Evolutionary conservation across 148 eudicot species (phyloP).

Genomic region (Polygonum maritimum): DNA sequence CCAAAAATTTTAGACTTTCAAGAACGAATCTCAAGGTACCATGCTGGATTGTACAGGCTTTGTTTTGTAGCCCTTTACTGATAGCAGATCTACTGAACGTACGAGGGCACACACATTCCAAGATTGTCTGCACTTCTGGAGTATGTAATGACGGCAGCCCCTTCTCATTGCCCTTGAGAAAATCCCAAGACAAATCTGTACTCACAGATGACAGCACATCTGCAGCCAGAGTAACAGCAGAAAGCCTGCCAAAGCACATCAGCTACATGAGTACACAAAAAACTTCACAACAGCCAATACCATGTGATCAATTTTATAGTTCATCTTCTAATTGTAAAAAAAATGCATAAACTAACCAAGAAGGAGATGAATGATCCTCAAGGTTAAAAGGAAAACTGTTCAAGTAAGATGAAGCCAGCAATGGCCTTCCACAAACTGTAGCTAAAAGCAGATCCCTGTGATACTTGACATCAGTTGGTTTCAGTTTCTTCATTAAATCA

Average conservation of each 20-base stretch:
- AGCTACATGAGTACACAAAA: neutral
- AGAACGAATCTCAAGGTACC: constrained; percentile 70
- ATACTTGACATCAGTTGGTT: constrained; percentile 56
- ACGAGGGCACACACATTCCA: constrained; percentile 73
- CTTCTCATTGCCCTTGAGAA: constrained; percentile 22
- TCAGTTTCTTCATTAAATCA: constrained; percentile 87
- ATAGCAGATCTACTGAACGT: constrained; percentile 53
- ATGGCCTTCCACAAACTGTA: constrained; percentile 61
- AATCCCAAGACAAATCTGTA: constrained; percentile 51
- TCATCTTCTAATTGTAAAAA: neutral
- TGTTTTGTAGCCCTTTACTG: constrained; percentile 81
- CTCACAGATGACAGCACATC: constrained; percentile 62
- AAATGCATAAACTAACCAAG: constrained; percentile 44
- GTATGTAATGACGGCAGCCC: constrained; percentile 29
- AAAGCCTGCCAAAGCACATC: constrained; percentile 50
- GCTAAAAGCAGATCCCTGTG: constrained; percentile 68
- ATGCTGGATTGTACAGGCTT: constrained; percentile 64
- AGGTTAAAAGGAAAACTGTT: constrained; percentile 82
- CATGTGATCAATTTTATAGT: neutral
- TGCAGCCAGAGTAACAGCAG: constrained; percentile 73
- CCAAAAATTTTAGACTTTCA: constrained; percentile 58
- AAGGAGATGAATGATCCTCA: constrained; percentile 66
- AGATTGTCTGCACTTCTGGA: constrained; percentile 50
- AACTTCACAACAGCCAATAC: neutral
- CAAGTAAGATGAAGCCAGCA: constrained; percentile 64